Evolutionary conservation across 2,329 filamentous ascomycete genomes (phyloP).

Genomic region (Aspergillus aculeatinus): DNA sequence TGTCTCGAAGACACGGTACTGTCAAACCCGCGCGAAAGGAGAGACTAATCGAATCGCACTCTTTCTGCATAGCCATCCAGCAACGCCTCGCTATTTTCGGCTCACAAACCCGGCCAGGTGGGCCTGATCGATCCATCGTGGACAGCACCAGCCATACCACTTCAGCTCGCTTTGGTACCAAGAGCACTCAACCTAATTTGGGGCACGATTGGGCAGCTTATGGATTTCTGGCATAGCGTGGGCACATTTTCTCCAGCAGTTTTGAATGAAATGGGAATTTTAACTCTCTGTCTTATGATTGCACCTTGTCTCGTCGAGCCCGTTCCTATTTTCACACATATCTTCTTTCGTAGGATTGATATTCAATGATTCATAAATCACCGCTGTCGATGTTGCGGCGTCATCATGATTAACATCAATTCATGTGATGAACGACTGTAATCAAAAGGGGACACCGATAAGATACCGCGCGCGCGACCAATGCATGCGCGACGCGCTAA

Average conservation of each 20-base stretch:
- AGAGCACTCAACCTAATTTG: background rate
- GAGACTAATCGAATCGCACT: too few relatives aligned
- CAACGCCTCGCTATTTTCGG: background rate
- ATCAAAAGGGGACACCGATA: background rate
- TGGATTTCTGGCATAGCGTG: background rate
- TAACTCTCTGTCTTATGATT: too few relatives aligned
- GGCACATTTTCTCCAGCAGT: background rate
- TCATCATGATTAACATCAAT: background rate
- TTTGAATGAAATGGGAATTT: too few relatives aligned
- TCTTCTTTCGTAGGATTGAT: too few relatives aligned
- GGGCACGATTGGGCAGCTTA: background rate
- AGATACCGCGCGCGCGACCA: background rate
- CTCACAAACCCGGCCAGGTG: background rate
- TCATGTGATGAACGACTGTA: background rate
- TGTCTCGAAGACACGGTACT: background rate
- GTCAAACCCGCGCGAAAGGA: background rate
- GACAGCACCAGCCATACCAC: background rate
- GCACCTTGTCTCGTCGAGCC: too few relatives aligned
- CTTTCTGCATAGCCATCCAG: too few relatives aligned
- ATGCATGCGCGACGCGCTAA: slow-evolving; percentile 4
- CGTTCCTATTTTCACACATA: too few relatives aligned
- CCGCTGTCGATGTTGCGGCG: background rate
- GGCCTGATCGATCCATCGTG: background rate
- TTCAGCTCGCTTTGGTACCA: background rate
- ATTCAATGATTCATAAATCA: too few relatives aligned